Percentiles rank a stretch among this genome's conserved stretches.
phyloP scores from a whole-genome alignment of 108 stramenopile genomes.

The Fistulifera solaris region DNA sequence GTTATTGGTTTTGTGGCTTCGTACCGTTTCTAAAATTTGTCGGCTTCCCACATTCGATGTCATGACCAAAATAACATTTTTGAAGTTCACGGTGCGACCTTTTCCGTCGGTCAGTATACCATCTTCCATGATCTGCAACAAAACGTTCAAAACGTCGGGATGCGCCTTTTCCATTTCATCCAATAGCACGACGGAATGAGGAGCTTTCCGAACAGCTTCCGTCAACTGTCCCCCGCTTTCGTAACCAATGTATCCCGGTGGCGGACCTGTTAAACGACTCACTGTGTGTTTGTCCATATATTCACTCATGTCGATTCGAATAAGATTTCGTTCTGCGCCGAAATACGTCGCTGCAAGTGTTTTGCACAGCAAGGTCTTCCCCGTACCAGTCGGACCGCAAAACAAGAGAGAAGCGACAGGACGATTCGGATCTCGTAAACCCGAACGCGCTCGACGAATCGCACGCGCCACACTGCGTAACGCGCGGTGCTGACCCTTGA shows the following conservation, averaged over 20 bases:
- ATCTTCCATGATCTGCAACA: slow-evolving; percentile 95
- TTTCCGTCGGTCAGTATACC: slow-evolving; percentile 97
- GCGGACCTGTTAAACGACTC: slow-evolving; percentile 84
- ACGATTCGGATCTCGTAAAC: slow-evolving; percentile 62
- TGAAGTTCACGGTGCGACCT: slow-evolving; percentile 91
- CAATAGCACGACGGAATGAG: slow-evolving; percentile 54
- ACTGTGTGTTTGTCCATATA: slow-evolving; percentile 91
- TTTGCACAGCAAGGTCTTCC: slow-evolving; percentile 92
- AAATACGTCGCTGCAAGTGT: slow-evolving; percentile 83
- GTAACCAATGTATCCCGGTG: slow-evolving; percentile 90
- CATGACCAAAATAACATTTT: slow-evolving; percentile 92
- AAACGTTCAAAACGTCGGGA: slow-evolving; percentile 88
- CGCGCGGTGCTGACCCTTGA: slow-evolving; percentile 85
- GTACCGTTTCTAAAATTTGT: slow-evolving; percentile 58
- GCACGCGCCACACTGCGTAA: slow-evolving; percentile 75
- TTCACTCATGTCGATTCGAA: slow-evolving; percentile 92
- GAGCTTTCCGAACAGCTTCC: slow-evolving; percentile 81
- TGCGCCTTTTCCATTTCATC: slow-evolving; percentile 99
- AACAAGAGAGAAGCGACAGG: slow-evolving; percentile 88
- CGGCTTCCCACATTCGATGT: slow-evolving; percentile 91
- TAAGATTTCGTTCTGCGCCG: slow-evolving; percentile 80
- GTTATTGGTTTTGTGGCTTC: background rate
- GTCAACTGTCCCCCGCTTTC: slow-evolving; percentile 97
- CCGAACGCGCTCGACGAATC: slow-evolving; percentile 72
- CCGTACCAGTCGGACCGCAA: slow-evolving; percentile 85